Evolutionary conservation across 805 yeast species (phyloP).

Genomic region (Saturnispora kantuleensis): DNA sequence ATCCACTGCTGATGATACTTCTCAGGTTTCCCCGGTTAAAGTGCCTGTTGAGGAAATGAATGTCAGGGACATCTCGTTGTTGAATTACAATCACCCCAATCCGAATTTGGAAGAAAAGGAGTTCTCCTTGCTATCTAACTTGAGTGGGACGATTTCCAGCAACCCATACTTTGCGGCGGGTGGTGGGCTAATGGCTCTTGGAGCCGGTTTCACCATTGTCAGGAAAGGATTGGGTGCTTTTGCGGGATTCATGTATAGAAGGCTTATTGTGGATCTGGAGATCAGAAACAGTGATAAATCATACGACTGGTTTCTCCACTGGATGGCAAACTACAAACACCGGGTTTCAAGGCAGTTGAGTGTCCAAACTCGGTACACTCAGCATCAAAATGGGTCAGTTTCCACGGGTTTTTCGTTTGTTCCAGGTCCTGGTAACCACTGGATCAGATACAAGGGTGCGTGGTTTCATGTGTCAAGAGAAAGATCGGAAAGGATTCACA

Average conservation of each 20-base stretch:
- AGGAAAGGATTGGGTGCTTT: constrained; percentile 57
- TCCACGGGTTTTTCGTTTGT: constrained; percentile 81
- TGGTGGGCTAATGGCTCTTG: constrained; percentile 91
- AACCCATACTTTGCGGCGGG: constrained; percentile 99
- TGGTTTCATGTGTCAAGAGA: constrained; percentile 84
- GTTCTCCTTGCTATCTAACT: background rate
- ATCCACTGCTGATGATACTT: background rate
- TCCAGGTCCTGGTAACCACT: constrained; percentile 95
- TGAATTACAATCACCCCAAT: constrained; percentile 18
- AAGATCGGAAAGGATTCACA: constrained; percentile 80
- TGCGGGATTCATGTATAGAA: constrained; percentile 65
- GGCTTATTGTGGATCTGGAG: constrained; percentile 82
- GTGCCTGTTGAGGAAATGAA: constrained; percentile 10
- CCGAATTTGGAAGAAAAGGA: background rate
- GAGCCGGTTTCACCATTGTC: constrained; percentile 77
- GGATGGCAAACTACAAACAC: constrained; percentile 83
- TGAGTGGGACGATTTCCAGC: constrained; percentile 29
- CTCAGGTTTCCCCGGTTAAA: background rate
- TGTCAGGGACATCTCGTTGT: constrained; percentile 39
- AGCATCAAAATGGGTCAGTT: constrained; percentile 89
- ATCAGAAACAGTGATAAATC: constrained; percentile 90
- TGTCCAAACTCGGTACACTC: constrained; percentile 77
- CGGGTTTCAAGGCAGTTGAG: constrained; percentile 75
- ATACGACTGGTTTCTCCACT: constrained; percentile 87
- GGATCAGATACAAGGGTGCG: constrained; percentile 77